Evolutionary conservation across 1,284 basidiomycete species (phyloP), one percentile per base, ranked within the genome.

Genomic region (Austroboletus novae-zelandiae): DNA sequence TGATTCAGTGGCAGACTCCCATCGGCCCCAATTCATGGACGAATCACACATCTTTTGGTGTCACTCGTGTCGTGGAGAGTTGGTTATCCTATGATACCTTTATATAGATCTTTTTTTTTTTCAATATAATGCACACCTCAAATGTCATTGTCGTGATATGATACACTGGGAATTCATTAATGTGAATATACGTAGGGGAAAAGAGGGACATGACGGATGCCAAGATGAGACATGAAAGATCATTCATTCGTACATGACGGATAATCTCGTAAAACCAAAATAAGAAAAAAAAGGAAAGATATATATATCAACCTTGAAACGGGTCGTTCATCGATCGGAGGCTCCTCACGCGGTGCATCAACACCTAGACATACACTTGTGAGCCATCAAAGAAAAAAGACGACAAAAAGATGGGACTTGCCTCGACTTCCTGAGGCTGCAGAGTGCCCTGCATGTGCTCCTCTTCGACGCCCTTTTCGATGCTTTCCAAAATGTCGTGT

Each of bases 11-110:
- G 50, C 49, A 7, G 62, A 62, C n/a, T 39, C 40, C 1, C 65
- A 54, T 53, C 79, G 81, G 52, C 75, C 83, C 7, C 84, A 89
- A 61, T 89, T 90, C 62, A 72, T 89, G 70, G 89, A 91, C 61
- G 88, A 91, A 59, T 82, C 86, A 23, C 89, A 91, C 65, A 79
- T 91, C 14, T 91, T 91, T 70, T 91, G 89, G 88, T 91, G 89
- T 70, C 76, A 82, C 60, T 81, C 85, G 29, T 91, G 89, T 74
- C 75, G 73, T 45, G 89, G 88, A 39, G 89, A 91, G 67, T 69
- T 91, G 37, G 86, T 91, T 44, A 81, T 91, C 55, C 70, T 91
- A 50, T 90, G 73, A 75, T 67, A 57, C 43, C 55, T 30, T 17
- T 4, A 3, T 14, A 4, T 32, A 10, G 10, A 32, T 6, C 18